A percentile compares a stretch with the other conserved stretches of the same genome.
Conservation (phyloP, 2,329 filamentous ascomycete genomes). For the Phyllosticta citrichinensis region DNA sequence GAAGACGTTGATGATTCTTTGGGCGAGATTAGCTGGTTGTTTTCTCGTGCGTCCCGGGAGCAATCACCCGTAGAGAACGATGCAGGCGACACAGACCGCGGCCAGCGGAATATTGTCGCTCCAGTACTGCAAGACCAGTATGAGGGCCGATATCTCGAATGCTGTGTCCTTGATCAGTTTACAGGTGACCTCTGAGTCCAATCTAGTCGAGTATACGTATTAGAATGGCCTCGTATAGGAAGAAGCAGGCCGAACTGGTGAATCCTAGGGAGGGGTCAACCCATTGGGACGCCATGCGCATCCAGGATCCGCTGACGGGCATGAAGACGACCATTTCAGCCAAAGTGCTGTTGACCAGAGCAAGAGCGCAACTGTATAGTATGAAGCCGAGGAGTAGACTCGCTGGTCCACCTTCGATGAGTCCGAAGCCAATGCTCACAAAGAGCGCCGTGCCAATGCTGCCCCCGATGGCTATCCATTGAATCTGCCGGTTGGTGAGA, state of each 20-base stretch:
- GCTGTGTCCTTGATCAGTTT: slow-evolving; percentile 17
- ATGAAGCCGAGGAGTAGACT: slow-evolving; percentile 50
- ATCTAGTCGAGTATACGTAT: slow-evolving; percentile 18
- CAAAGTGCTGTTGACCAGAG: slow-evolving; percentile 46
- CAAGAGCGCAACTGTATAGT: slow-evolving; percentile 36
- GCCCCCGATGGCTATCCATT: slow-evolving; percentile 32
- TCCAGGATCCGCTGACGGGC: slow-evolving; percentile 54
- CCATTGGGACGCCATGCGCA: slow-evolving; percentile 55
- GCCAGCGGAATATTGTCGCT: slow-evolving; percentile 37
- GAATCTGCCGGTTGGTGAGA: slow-evolving; percentile 31
- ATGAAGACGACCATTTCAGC: slow-evolving; percentile 56
- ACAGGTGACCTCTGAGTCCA: background rate
- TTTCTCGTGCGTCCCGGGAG: background rate
- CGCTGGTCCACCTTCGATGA: slow-evolving; percentile 40
- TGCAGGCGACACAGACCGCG: slow-evolving; percentile 31
- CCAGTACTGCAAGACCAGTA: slow-evolving; percentile 33
- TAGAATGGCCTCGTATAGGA: slow-evolving; percentile 41
- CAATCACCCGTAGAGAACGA: slow-evolving; percentile 29
- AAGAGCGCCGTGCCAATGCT: slow-evolving; percentile 42
- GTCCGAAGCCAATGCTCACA: slow-evolving; percentile 51
- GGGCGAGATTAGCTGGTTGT: background rate
- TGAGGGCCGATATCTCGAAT: slow-evolving; percentile 40
- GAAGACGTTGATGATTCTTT: slow-evolving; percentile 8
- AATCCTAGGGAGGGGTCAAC: slow-evolving; percentile 57
- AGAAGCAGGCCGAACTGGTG: slow-evolving; percentile 38